phyloP scores from a whole-genome alignment of 495 filamentous ascomycete species.

The Aspergillus nanangensis region DNA sequence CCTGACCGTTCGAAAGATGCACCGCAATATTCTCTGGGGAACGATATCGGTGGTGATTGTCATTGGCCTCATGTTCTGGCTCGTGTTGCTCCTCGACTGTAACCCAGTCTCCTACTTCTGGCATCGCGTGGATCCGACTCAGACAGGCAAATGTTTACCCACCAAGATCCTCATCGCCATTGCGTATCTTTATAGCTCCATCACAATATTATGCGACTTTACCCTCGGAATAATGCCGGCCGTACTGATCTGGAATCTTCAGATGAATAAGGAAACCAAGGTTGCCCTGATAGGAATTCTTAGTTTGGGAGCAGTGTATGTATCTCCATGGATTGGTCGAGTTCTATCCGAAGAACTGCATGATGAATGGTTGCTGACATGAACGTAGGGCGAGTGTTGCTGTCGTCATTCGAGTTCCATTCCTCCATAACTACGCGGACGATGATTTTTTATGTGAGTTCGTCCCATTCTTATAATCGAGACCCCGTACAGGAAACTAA shows the following conservation, averaged over 20 bases:
- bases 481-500: no score
- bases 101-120: constrained; percentile 5
- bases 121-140: background rate
- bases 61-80: background rate
- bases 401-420: constrained; percentile 1
- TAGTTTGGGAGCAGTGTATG: constrained; percentile 5
- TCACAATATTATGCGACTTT: constrained; percentile 4
- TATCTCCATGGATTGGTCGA: background rate
- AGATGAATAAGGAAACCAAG: constrained; percentile 3
- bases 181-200: constrained; percentile 2
- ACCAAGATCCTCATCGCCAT: background rate
- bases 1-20: background rate
- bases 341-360: no score
- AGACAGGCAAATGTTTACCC: background rate
- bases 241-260: constrained; percentile 4
- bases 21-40: constrained; percentile 1
- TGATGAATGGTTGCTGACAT: no score
- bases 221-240: constrained; percentile 1
- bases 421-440: background rate
- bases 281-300: constrained; percentile 3
- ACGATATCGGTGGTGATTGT: background rate
- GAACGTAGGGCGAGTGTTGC: background rate
- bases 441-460: background rate
- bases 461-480: background rate
- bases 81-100: constrained; percentile 5